These are phyloP conservation scores for Lactuca saligna DNA, from an alignment of 129 eudicot genomes.

Conservation along the genomic window DNA sequence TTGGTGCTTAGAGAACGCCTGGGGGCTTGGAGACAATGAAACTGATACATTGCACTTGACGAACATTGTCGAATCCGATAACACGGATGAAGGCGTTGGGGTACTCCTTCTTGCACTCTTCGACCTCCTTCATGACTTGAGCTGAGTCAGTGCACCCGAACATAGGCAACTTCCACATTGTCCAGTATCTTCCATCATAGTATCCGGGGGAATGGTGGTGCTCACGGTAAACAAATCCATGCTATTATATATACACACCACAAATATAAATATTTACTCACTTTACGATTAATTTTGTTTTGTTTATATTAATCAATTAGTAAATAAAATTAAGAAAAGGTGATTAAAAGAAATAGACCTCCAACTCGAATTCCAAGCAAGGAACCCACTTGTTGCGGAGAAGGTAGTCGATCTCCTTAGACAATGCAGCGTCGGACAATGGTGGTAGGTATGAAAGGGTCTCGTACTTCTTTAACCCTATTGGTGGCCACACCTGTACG, in stretches of 20 bases:
- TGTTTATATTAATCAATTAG: no score
- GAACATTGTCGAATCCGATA: no score
- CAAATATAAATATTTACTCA: not conserved
- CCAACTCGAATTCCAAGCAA: conserved; percentile 62
- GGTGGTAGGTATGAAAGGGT: no score
- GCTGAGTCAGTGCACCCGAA: conserved; percentile 64
- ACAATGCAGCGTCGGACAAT: no score
- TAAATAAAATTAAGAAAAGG: not conserved
- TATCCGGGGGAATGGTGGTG: conserved; percentile 57
- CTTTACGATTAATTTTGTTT: no score
- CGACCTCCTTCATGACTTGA: conserved; percentile 57
- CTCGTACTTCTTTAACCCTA: conserved; percentile 40
- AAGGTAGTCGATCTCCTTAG: no score
- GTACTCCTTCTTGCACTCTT: conserved; percentile 52
- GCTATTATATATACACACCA: conserved; percentile 20
- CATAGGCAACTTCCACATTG: conserved; percentile 85
- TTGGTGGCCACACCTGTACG: conserved; percentile 65
- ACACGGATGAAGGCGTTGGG: conserved; percentile 47
- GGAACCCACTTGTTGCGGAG: no score
- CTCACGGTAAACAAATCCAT: conserved; percentile 63
- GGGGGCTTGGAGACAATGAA: conserved; percentile 65
- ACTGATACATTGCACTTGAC: conserved; percentile 30
- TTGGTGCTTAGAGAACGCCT: not conserved
- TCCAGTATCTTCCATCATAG: conserved; percentile 90
- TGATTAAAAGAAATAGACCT: conserved; percentile 28